phyloP scores from a whole-genome alignment of 1,284 basidiomycete genomes.

The Bjerkandera adusta region DNA sequence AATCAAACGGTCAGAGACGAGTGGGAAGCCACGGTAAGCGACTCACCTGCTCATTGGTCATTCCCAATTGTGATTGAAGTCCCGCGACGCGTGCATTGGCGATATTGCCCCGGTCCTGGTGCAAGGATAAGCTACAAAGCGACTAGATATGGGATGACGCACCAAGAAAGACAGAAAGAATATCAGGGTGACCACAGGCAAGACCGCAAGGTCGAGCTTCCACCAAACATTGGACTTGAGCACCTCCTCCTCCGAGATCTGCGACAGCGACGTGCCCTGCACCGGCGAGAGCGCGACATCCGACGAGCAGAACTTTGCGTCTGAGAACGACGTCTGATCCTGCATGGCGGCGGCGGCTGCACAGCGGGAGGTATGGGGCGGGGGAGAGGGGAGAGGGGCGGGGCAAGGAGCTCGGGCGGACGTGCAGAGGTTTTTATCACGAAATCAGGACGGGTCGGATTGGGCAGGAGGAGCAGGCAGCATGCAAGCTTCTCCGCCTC shows the following conservation, averaged over 20 bases:
- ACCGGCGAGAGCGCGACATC: conserved; percentile 1
- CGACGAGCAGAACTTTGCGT: background rate
- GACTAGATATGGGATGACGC: background rate
- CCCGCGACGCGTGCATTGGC: conserved; percentile 15
- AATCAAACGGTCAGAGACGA: background rate
- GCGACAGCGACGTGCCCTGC: background rate
- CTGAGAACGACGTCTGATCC: background rate
- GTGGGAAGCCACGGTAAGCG: too few relatives aligned
- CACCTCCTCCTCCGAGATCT: background rate
- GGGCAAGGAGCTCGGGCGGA: background rate
- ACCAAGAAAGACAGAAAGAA: conserved; percentile 21
- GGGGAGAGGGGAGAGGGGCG: background rate
- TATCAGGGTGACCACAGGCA: conserved; percentile 16
- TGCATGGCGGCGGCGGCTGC: background rate
- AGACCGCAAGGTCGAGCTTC: conserved; percentile 18
- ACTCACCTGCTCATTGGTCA: conserved; percentile 16
- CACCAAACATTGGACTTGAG: conserved; percentile 13
- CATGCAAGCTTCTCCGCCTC: too few relatives aligned
- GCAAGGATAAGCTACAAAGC: conserved; percentile 13
- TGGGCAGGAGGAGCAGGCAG: too few relatives aligned
- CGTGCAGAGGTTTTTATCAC: background rate
- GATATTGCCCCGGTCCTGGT: conserved; percentile 14
- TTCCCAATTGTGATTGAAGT: conserved; percentile 8
- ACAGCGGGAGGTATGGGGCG: background rate
- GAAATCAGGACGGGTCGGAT: too few relatives aligned